Conservation (phyloP, 2,329 filamentous ascomycete genomes). For the Cadophora sp. region DNA sequence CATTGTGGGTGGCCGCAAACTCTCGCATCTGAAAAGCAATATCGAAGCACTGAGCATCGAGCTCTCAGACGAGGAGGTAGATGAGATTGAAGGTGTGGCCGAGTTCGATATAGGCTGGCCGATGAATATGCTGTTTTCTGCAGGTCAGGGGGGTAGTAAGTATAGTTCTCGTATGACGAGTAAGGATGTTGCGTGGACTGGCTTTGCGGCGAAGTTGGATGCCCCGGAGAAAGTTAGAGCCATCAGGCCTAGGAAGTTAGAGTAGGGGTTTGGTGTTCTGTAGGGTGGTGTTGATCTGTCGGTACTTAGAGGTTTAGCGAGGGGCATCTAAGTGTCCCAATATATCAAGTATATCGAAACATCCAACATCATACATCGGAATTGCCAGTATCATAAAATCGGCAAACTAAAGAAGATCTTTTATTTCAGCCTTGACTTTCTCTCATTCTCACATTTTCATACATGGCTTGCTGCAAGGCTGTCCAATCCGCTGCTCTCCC, state of each 20-base stretch:
- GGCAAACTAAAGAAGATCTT: too few relatives aligned
- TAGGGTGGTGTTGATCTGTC: too few relatives aligned
- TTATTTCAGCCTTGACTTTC: too few relatives aligned
- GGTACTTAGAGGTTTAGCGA: too few relatives aligned
- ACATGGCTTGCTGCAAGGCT: too few relatives aligned
- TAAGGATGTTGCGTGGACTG: constrained; percentile 8
- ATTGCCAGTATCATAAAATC: too few relatives aligned
- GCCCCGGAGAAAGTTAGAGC: not conserved
- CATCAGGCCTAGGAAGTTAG: not conserved
- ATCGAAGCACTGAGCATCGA: constrained; percentile 59
- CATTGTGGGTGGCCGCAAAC: constrained; percentile 62
- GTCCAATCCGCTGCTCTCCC: too few relatives aligned
- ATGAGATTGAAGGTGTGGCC: constrained; percentile 54
- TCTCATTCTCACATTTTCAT: too few relatives aligned
- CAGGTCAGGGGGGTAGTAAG: not conserved
- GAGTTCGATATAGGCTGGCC: constrained; percentile 23
- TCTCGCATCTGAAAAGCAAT: constrained; percentile 63
- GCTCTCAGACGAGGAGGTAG: constrained; percentile 58
- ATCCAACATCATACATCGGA: too few relatives aligned
- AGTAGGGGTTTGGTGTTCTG: not conserved
- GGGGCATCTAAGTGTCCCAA: too few relatives aligned
- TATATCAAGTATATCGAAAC: too few relatives aligned
- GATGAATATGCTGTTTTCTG: constrained; percentile 5
- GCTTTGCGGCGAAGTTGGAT: constrained; percentile 6
- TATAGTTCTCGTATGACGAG: constrained; percentile 8